Evolutionary conservation across 2,329 filamentous ascomycete genomes (phyloP), one percentile per base, ranked within the genome.

Genomic region (Aspergillaceae sp.): DNA sequence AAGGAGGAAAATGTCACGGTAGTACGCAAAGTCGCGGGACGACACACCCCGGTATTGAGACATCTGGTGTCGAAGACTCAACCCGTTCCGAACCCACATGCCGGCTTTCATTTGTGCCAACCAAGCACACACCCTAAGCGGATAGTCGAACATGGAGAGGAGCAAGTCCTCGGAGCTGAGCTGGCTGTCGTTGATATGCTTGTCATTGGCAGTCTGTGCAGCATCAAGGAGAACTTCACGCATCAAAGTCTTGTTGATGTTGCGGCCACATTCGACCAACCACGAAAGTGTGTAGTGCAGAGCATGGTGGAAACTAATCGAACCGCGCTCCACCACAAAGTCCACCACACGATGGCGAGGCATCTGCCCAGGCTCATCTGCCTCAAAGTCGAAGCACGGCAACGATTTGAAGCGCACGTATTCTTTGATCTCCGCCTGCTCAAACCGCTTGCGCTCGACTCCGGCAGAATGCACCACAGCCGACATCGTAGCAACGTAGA

Each of bases 21-120:
- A 91, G 59, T 96, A 91, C 1, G 88, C 89, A 19, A 96, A 86
- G 65, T 98, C 92, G 54, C 92, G 78, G 59, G 94, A 87, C 7
- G 82, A 81, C 9, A 96, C 88, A 36, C 88, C 90, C 10, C 89
- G 83, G 63, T 98, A 98, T 11, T 90, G 92, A 44, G 86, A 86
- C 63, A 94, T 92, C 67, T 98, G 92, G 64, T 98, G 92, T 35
- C 91, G 82, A 43, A 98, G 77, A 58, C 91, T 97, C 61, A 98
- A 88, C 2, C 92, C 92, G 62, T 98, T 98, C 46, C 92, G 83
- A 52, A 98, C 91, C 92, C 94, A 98, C 83, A 97, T 94, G 43
- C 89, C 87, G 11, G 91, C 89, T 65, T 94, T 95, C 82, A 98
- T 97, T 70, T 98, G 94, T 4, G 92, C 87, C 30, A 98, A 74